A percentile compares a stretch with the other conserved stretches of the same genome.
Conservation (phyloP, 169 alveolate species). For the Plasmodium malariae region DNA sequence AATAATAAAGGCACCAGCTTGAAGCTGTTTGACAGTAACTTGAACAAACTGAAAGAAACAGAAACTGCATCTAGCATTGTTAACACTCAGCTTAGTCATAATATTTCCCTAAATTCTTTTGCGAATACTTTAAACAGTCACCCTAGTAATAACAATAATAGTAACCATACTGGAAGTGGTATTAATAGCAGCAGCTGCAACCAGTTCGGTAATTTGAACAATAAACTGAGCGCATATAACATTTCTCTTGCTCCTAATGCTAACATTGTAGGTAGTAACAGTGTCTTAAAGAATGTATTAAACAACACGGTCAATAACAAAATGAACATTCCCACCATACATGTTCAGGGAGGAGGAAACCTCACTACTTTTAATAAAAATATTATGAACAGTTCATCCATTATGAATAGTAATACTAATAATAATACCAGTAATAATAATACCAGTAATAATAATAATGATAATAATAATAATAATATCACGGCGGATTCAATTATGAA, state of each 20-base stretch:
- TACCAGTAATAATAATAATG: neutral
- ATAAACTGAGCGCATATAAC: neutral
- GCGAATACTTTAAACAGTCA: conserved; percentile 22
- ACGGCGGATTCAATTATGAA: neutral
- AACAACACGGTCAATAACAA: neutral
- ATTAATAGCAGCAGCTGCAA: neutral
- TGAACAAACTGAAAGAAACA: conserved; percentile 5
- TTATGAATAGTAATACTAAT: neutral
- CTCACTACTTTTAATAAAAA: neutral
- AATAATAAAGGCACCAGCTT: neutral
- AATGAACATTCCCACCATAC: neutral
- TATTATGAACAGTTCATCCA: neutral
- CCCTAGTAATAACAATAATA: conserved; percentile 4
- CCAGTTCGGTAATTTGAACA: neutral
- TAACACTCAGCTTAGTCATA: neutral
- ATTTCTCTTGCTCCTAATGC: neutral
- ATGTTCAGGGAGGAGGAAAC: neutral
- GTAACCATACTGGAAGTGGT: neutral
- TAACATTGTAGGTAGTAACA: neutral
- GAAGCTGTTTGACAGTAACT: conserved; percentile 9
- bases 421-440: neutral
- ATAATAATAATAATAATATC: neutral
- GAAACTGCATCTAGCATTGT: neutral
- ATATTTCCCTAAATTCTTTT: conserved; percentile 33
- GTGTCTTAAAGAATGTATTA: neutral